phyloP scores from a whole-genome alignment of 148 eudicot genomes.

The Persicaria maculosa region DNA sequence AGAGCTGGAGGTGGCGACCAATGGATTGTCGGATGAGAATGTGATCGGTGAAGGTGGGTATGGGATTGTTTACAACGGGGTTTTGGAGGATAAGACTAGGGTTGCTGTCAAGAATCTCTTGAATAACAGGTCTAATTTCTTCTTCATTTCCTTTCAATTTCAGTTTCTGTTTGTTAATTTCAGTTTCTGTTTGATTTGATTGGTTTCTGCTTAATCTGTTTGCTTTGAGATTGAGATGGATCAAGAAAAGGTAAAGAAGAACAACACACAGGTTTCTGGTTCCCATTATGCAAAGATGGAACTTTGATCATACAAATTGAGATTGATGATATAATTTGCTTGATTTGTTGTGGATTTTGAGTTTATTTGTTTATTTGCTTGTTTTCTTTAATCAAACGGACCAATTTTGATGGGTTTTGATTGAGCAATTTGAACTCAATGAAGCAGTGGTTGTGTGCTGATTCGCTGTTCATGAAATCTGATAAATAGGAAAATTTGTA shows the following conservation, averaged over 20 bases:
- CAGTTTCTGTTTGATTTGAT: background rate
- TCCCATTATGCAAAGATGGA: background rate
- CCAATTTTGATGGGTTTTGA: background rate
- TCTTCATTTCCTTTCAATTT: background rate
- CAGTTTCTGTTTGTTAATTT: background rate
- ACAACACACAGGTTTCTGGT: background rate
- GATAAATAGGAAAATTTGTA: background rate
- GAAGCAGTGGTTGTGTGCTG: no score
- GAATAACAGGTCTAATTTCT: conserved; percentile 13
- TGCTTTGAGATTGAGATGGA: background rate
- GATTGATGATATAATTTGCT: background rate
- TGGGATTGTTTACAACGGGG: conserved; percentile 15
- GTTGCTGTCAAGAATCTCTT: conserved; percentile 17
- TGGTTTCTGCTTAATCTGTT: background rate
- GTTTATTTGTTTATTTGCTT: background rate
- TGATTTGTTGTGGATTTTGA: background rate
- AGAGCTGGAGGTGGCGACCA: conserved; percentile 71
- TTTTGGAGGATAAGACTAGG: conserved; percentile 10
- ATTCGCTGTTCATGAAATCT: background rate
- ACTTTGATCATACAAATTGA: background rate
- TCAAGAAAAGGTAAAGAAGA: background rate
- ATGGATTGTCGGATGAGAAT: conserved; percentile 35
- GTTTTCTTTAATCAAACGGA: background rate
- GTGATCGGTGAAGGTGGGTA: conserved; percentile 13
- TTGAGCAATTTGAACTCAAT: background rate